Evolutionary conservation across 202 grass and related monocot species (phyloP), one percentile per base, ranked within the genome.

Genomic region (Zoysia matrella): DNA sequence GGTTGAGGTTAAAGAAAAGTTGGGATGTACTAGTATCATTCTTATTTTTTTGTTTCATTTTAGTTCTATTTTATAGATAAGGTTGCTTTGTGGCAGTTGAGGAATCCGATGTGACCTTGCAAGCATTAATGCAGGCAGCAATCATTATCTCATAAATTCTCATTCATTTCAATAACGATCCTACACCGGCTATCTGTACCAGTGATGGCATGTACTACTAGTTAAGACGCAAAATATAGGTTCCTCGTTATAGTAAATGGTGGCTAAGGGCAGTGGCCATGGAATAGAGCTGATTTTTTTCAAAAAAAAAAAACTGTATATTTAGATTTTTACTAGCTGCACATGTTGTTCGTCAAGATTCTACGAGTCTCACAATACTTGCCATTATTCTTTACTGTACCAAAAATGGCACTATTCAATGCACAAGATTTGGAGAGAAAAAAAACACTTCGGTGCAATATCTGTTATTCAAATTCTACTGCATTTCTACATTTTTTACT

Each of bases 71-170:
- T 48, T 42, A 49, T 51, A 65, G 55, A 72, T 61, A 3, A 54
- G 69, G 22, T 86, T 79, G 63, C 43, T 71, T 9, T 71, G 83
- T 72, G 61, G 80, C 52, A 81, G 84, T 92, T 84, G 75, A 80
- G 52, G 60, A 75, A 69, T 50, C 55, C 58, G 30, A 55, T 82
- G 22, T 2, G 8, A 40, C 75, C 71, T 71, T 42, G 16, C 14
- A 65, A 58, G 14, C 65, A 76, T 80, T 45, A 76, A 69, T 72
- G 14, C 18, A 39, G 57, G 36, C 48, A 84, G 36, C 67, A 62
- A 30, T 83, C 79, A 79, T 64, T 57, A 74, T 77, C 60, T 55
- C 74, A 48, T 63, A 52, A 66, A 41, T 10, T 55, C 79, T 42
- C 44, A 60, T 74, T 79, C 64, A 60, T 40, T 82, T 69, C 16